phyloP scores from a whole-genome alignment of 164 flowering plant species.

The Stephania japonica region DNA sequence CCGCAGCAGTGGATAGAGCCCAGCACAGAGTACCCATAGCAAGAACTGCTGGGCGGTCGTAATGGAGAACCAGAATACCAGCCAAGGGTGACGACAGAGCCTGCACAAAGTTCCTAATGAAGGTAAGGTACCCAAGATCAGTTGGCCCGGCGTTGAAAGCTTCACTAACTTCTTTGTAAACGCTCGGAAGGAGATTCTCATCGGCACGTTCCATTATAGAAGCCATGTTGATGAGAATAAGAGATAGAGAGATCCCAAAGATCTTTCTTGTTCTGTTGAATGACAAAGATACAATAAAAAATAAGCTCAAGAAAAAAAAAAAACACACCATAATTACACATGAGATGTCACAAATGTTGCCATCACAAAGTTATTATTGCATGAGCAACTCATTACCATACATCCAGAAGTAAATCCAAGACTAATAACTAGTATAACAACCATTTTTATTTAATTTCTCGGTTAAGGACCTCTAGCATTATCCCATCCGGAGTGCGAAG shows the following conservation, averaged over 20 bases:
- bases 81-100: conserved; percentile 84
- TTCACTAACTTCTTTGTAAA: conserved; percentile 96
- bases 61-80: conserved; percentile 62
- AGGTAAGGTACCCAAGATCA: conserved; percentile 88
- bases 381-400: no score
- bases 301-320: no score
- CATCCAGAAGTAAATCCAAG: no score
- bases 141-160: conserved; percentile 82
- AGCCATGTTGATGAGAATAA: conserved; percentile 87
- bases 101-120: conserved; percentile 74
- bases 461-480: no score
- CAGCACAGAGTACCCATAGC: conserved; percentile 80
- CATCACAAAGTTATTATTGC: no score
- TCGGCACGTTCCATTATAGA: conserved; percentile 96
- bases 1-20: conserved; percentile 98
- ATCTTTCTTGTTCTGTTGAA: conserved; percentile 46
- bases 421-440: no score
- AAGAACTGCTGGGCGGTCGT: conserved; percentile 85
- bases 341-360: no score
- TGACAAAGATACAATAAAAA: background rate
- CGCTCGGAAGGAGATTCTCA: conserved; percentile 90
- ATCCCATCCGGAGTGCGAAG: no score
- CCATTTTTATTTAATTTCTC: no score
- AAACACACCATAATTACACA: background rate
- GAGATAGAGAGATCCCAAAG: conserved; percentile 79